Conservation (phyloP, 2,329 filamentous ascomycete species). For the Xylariaceae sp. region DNA sequence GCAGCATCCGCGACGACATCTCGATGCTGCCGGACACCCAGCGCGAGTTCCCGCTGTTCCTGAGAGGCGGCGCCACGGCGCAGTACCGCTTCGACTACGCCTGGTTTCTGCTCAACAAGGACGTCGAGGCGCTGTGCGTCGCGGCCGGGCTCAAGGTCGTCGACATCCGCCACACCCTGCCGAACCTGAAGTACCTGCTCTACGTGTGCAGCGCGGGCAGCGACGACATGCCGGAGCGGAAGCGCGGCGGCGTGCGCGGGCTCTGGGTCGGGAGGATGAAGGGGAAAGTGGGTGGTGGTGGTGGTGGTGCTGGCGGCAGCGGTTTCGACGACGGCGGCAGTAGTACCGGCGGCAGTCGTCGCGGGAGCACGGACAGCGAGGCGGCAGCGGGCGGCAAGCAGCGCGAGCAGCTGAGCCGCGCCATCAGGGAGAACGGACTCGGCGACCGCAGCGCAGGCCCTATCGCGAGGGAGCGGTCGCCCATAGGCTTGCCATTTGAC, state of each 20-base stretch:
- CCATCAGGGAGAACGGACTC: slow-evolving; percentile 33
- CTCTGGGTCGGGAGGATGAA: slow-evolving; percentile 55
- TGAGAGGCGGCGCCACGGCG: slow-evolving; percentile 63
- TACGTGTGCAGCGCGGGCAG: slow-evolving; percentile 85
- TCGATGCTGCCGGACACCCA: slow-evolving; percentile 47
- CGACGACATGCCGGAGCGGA: slow-evolving; percentile 63
- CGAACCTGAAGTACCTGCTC: slow-evolving; percentile 90
- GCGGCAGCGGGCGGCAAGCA: slow-evolving; percentile 37
- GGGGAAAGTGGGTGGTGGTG: slow-evolving; percentile 31
- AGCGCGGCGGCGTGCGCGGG: slow-evolving; percentile 62
- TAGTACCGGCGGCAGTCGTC: slow-evolving; percentile 40
- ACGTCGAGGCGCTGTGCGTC: slow-evolving; percentile 74
- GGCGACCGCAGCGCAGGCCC: neutral
- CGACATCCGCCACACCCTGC: slow-evolving; percentile 88
- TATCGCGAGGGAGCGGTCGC: slow-evolving; percentile 2
- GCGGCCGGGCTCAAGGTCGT: slow-evolving; percentile 76
- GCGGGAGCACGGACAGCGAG: slow-evolving; percentile 39
- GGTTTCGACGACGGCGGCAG: slow-evolving; percentile 43
- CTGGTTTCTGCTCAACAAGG: slow-evolving; percentile 95
- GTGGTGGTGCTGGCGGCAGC: neutral
- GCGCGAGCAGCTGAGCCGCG: slow-evolving; percentile 46
- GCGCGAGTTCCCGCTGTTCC: slow-evolving; percentile 79
- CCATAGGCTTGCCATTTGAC: slow-evolving; percentile 49
- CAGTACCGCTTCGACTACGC: slow-evolving; percentile 94
- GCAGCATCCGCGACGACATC: slow-evolving; percentile 69